Percentiles rank a stretch among this genome's conserved stretches.
Conservation (phyloP, 1,139 yeast genomes). For the Schwanniomyces etchellsii region DNA sequence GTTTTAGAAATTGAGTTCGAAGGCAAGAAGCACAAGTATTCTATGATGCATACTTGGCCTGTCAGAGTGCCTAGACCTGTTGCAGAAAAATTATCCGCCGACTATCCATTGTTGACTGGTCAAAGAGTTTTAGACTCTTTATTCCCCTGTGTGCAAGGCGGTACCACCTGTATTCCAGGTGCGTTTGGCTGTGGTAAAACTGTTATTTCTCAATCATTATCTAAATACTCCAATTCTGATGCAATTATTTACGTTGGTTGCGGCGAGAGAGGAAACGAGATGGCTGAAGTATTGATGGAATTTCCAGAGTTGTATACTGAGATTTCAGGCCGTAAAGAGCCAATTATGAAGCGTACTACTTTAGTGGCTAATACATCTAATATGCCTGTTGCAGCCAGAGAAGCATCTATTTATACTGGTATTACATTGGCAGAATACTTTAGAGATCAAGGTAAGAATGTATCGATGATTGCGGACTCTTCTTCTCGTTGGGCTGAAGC, state of each 20-base stretch:
- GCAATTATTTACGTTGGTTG: conserved; percentile 91
- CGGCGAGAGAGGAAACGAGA: conserved; percentile 71
- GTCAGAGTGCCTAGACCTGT: conserved; percentile 99
- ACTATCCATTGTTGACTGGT: conserved; percentile 93
- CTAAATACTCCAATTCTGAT: conserved; percentile 96
- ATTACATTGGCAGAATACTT: conserved; percentile 97
- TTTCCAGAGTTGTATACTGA: conserved; percentile 96
- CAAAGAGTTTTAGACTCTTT: conserved; percentile 97
- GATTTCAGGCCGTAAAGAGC: conserved; percentile 88
- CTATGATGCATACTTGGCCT: conserved; percentile 99
- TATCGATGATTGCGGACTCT: conserved; percentile 99
- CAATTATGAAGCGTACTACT: conserved; percentile 98
- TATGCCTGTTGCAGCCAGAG: conserved; percentile 99
- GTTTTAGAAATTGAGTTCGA: conserved; percentile 92
- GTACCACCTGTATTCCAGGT: conserved; percentile 99
- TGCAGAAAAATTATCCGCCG: conserved; percentile 86
- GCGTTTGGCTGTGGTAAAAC: conserved; percentile 99
- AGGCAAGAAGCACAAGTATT: conserved; percentile 72
- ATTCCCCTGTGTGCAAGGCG: conserved; percentile 99
- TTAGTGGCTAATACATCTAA: conserved; percentile 97
- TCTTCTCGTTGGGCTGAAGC: conserved; percentile 99
- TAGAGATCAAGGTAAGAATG: conserved; percentile 99
- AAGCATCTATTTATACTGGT: conserved; percentile 98
- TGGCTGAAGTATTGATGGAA: conserved; percentile 99
- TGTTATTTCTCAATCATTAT: conserved; percentile 94